These are phyloP conservation scores for Fusarium temperatum DNA, from an alignment of 2,329 filamentous ascomycete species.

Conservation along the genomic window DNA sequence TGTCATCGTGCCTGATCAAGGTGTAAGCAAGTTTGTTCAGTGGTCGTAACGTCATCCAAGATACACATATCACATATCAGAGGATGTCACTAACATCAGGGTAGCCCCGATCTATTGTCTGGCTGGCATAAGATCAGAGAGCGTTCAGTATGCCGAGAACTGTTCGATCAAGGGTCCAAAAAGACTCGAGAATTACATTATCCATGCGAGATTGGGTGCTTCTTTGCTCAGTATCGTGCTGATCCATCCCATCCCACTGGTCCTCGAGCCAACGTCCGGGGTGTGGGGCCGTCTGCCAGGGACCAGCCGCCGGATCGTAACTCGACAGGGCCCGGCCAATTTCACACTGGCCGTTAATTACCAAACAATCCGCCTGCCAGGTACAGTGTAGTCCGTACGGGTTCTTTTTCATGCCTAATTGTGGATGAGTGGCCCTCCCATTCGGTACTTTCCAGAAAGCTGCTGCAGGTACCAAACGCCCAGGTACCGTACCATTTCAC, in stretches of 20 bases:
- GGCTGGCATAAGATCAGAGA: slow-evolving; percentile 6
- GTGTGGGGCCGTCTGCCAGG: slow-evolving; percentile 40
- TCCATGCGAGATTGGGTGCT: slow-evolving; percentile 21
- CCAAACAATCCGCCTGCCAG: slow-evolving; percentile 15
- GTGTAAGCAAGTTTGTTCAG: slow-evolving; percentile 11
- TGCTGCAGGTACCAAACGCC: slow-evolving; percentile 36
- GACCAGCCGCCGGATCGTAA: slow-evolving; percentile 26
- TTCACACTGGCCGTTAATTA: slow-evolving; percentile 27
- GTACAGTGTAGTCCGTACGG: neutral
- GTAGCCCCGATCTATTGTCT: slow-evolving; percentile 11
- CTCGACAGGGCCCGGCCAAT: slow-evolving; percentile 18
- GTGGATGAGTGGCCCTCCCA: slow-evolving; percentile 26
- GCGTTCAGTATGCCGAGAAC: neutral
- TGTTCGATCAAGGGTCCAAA: slow-evolving; percentile 12
- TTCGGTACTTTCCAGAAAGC: slow-evolving; percentile 32
- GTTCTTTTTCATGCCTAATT: slow-evolving; percentile 29
- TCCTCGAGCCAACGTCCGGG: slow-evolving; percentile 38
- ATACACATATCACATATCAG: neutral
- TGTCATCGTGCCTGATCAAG: slow-evolving; percentile 14
- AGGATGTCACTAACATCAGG: neutral
- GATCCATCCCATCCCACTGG: slow-evolving; percentile 6
- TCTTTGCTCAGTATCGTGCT: slow-evolving; percentile 15
- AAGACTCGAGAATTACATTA: slow-evolving; percentile 13
- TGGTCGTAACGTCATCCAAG: neutral
- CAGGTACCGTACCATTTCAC: slow-evolving; percentile 9